A percentile compares a stretch with the other conserved stretches of the same genome.
These are phyloP conservation scores for Botrytis aclada DNA, from an alignment of 2,329 filamentous ascomycete genomes.

Conservation along the genomic window DNA sequence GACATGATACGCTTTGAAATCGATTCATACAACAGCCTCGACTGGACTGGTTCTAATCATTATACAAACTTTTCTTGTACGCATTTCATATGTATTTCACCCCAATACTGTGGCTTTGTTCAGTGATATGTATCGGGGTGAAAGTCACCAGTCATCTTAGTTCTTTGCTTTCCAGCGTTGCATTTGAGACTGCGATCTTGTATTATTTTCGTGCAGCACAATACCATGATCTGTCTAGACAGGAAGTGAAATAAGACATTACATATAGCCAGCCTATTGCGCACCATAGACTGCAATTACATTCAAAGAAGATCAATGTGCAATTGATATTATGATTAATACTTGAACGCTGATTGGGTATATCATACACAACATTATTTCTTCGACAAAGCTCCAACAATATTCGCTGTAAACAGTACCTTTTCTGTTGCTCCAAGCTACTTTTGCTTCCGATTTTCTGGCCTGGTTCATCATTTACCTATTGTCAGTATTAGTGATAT, in stretches of 20 bases:
- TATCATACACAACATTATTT: background rate
- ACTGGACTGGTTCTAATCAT: background rate
- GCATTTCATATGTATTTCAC: background rate
- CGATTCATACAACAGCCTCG: background rate
- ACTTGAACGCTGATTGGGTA: background rate
- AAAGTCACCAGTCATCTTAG: no score
- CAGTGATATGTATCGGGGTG: no score
- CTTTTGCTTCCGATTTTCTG: background rate
- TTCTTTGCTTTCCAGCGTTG: background rate
- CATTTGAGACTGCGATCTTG: background rate
- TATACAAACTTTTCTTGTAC: background rate
- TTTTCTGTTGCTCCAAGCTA: background rate
- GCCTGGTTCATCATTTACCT: background rate
- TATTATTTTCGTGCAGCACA: background rate
- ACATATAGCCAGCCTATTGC: background rate
- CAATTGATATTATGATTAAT: background rate
- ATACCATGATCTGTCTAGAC: background rate
- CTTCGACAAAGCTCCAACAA: background rate
- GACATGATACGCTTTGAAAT: background rate
- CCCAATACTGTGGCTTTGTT: background rate
- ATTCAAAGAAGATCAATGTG: background rate
- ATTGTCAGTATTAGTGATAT: background rate
- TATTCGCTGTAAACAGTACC: background rate
- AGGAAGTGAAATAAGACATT: background rate
- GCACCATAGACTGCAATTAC: no score